Conservation (phyloP, 2,329 filamentous ascomycete genomes). For the Scedosporium minutisporum region DNA sequence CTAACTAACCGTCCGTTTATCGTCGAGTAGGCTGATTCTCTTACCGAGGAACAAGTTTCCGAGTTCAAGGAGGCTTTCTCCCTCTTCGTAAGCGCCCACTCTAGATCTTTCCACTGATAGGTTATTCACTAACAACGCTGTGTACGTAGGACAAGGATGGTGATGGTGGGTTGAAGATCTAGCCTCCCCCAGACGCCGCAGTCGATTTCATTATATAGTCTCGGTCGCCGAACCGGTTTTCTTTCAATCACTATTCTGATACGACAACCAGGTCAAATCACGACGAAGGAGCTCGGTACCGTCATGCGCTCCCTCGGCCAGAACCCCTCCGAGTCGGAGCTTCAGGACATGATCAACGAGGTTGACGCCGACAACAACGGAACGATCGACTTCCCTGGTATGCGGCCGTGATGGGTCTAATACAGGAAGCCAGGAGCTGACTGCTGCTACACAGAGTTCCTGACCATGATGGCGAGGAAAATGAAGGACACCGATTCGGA, state of each 20-base stretch:
- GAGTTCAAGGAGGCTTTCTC: constrained; percentile 99
- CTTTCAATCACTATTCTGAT: background rate
- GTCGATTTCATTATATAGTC: background rate
- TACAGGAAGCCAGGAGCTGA: background rate
- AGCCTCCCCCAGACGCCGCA: background rate
- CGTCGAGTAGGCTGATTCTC: constrained; percentile 71
- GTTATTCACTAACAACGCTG: constrained; percentile 15
- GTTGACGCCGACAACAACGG: constrained; percentile 88
- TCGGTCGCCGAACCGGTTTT: too few relatives aligned
- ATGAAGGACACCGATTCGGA: constrained; percentile 92
- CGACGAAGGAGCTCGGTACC: constrained; percentile 80
- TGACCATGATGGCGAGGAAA: constrained; percentile 90
- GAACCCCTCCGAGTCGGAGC: constrained; percentile 81
- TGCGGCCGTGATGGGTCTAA: constrained; percentile 16
- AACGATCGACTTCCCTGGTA: constrained; percentile 86
- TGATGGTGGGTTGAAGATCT: constrained; percentile 60
- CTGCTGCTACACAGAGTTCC: constrained; percentile 58
- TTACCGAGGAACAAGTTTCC: constrained; percentile 99
- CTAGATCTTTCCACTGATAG: background rate
- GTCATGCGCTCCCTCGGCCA: constrained; percentile 86
- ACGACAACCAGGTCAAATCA: constrained; percentile 63
- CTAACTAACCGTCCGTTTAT: background rate
- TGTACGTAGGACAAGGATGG: constrained; percentile 70
- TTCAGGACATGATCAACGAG: constrained; percentile 93
- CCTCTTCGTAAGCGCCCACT: constrained; percentile 72